phyloP scores from a whole-genome alignment of 805 yeast genomes.

The Yamadazyma akitaensis region DNA sequence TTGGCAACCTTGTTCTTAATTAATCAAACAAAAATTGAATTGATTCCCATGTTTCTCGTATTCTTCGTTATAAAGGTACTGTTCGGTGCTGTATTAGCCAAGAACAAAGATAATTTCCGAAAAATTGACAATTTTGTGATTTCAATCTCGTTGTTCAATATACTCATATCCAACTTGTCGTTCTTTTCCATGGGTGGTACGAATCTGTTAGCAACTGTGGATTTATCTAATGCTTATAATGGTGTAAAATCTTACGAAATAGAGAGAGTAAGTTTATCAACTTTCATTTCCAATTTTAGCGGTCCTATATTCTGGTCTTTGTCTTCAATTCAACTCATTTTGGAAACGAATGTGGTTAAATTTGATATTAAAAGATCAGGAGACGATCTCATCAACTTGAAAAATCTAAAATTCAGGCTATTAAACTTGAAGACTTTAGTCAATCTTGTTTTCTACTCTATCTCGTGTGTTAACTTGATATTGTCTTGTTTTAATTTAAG shows the following conservation, averaged over 20 bases:
- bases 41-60: slow-evolving; percentile 52
- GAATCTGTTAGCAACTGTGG: slow-evolving; percentile 87
- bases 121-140: slow-evolving; percentile 18
- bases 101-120: slow-evolving; percentile 5
- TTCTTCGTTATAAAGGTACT: slow-evolving; percentile 27
- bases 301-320: slow-evolving; percentile 82
- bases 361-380: slow-evolving; percentile 10
- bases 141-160: slow-evolving; percentile 29
- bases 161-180: slow-evolving; percentile 67
- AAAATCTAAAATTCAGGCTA: slow-evolving; percentile 13
- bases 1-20: slow-evolving; percentile 43
- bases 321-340: slow-evolving; percentile 38
- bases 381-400: slow-evolving; percentile 13
- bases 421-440: slow-evolving; percentile 35
- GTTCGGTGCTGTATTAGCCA: slow-evolving; percentile 5
- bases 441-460: slow-evolving; percentile 52
- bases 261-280: slow-evolving; percentile 67
- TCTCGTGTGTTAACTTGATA: slow-evolving; percentile 56
- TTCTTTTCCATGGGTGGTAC: slow-evolving; percentile 90
- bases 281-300: slow-evolving; percentile 80
- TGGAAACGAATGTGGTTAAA: slow-evolving; percentile 26
- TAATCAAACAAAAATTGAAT: slow-evolving; percentile 52
- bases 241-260: slow-evolving; percentile 75
- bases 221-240: slow-evolving; percentile 87
- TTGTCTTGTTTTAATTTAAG: slow-evolving; percentile 70